These are phyloP conservation scores for Vitis riparia DNA, from an alignment of 164 flowering plant genomes.

Conservation along the genomic window DNA sequence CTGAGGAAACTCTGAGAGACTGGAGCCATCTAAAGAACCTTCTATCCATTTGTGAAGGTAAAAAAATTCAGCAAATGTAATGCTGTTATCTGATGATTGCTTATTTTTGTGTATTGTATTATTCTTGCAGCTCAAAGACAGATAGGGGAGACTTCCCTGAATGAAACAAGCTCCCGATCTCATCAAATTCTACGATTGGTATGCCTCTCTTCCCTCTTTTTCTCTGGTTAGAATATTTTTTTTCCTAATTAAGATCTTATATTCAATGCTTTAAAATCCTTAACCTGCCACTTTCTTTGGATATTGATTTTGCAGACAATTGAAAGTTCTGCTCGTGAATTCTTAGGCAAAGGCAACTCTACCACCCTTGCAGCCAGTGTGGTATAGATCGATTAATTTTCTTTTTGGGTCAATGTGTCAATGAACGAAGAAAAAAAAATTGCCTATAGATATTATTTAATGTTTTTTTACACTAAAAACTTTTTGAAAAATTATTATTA, in stretches of 20 bases:
- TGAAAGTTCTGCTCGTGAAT: conserved; percentile 87
- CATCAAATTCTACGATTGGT: conserved; percentile 97
- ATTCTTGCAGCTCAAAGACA: conserved; percentile 77
- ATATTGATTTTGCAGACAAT: conserved; percentile 57
- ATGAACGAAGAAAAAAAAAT: not conserved
- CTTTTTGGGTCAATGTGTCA: too few relatives aligned
- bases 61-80: not conserved
- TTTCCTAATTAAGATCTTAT: not conserved
- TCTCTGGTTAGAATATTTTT: not conserved
- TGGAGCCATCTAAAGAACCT: conserved; percentile 77
- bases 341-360: conserved; percentile 65
- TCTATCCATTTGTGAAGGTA: conserved; percentile 88
- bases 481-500: not conserved
- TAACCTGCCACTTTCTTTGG: not conserved
- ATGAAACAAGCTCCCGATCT: conserved; percentile 95
- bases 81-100: conserved; percentile 1
- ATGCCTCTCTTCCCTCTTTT: not conserved
- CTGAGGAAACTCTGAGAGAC: conserved; percentile 79
- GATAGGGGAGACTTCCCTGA: conserved; percentile 85
- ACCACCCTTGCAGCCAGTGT: conserved; percentile 86
- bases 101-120: conserved; percentile 7
- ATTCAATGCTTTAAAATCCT: not conserved
- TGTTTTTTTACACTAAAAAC: not conserved
- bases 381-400: conserved; percentile 42
- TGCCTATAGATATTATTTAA: not conserved